Percentiles rank a stretch among this genome's conserved stretches.
These are phyloP conservation scores for Salvia miltiorrhiza DNA, from an alignment of 257 asterid species.

Conservation along the genomic window DNA sequence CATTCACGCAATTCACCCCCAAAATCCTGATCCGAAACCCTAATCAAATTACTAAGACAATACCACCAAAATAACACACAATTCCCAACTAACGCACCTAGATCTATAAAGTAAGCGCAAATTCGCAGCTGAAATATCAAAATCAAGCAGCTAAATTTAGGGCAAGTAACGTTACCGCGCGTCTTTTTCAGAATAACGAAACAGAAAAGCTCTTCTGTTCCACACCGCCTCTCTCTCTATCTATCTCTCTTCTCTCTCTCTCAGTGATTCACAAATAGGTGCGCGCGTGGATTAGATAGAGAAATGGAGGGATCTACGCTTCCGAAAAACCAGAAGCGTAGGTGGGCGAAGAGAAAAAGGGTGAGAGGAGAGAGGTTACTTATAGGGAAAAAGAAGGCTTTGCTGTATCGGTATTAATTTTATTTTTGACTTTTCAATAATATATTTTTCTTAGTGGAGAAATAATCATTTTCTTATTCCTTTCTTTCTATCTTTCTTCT, in stretches of 20 bases:
- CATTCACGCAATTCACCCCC: neutral
- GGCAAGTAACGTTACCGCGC: conserved; percentile 25
- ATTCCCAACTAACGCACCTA: neutral
- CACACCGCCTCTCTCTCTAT: conserved; percentile 1
- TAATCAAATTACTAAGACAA: neutral
- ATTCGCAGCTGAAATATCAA: conserved; percentile 12
- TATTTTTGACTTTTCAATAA: neutral
- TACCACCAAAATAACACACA: conserved; percentile 2
- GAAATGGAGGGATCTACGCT: conserved; percentile 33
- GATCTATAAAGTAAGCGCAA: conserved; percentile 25
- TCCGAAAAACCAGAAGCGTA: conserved; percentile 44
- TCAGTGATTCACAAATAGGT: neutral
- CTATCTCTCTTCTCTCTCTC: neutral
- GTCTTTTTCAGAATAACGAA: neutral
- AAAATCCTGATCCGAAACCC: conserved; percentile 35
- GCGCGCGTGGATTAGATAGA: conserved; percentile 7
- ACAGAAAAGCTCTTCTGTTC: conserved; percentile 2
- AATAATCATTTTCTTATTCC: no score
- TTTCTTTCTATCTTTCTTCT: no score
- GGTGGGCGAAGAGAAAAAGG: neutral
- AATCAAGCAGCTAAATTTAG: conserved; percentile 7
- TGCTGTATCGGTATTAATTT: neutral
- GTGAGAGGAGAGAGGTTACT: neutral
- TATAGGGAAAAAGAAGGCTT: conserved; percentile 2
- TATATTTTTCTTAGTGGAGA: no score